Base-by-base conservation (phyloP, 2,329 filamentous ascomycete genomes). In the Hymenoscyphus linearis region DNA sequence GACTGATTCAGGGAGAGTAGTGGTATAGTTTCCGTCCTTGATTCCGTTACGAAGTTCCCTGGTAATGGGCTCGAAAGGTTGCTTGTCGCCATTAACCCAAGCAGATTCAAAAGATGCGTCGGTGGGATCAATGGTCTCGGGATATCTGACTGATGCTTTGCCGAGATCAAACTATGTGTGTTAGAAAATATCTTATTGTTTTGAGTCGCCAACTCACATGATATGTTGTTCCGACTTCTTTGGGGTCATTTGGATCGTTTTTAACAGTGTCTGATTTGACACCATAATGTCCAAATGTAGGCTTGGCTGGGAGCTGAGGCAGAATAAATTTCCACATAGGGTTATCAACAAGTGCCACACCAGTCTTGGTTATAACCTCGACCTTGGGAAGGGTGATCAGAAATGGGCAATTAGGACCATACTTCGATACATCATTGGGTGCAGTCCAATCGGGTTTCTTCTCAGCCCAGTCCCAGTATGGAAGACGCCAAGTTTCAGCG, bases 391-490 rank as follows among this genome's bases (percentile, higher is more conserved):
- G 27, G 5, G 63, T 64, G 40, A 64, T 40, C 36, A 64, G 52
- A 18, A 57, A 59, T 13, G 63, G 63, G 14, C 57, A 52, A 57
- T 64, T 64, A 13, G 63, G 63, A 18, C 63, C 63, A n/a, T 57
- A 52, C 25, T 59, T 62, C 5, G 37, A 37, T 6, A 34, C 26
- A 55, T 64, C 56, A 40, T 56, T 59, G 4, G 60, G 60, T 13
- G 54, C 53, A 14, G 54, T 58, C 63, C 63, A 64, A 22, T 64
- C 63, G 22, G 63, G 63, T 47, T 61, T 62, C 52, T 59, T 79
- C 61, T 79, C 70, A 10, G 69, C 75, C 74, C 75, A 79, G 64
- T 80, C 78, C 77, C 77, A 80, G 67, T 76, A 80, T 13, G 78
- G 78, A 36, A 78, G 70, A 58, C 78, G 72, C 56, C 79, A 70